Evolutionary conservation across 257 asterid genomes (phyloP), one percentile per base, ranked within the genome.

Genomic region (Scutellaria baicalensis): DNA sequence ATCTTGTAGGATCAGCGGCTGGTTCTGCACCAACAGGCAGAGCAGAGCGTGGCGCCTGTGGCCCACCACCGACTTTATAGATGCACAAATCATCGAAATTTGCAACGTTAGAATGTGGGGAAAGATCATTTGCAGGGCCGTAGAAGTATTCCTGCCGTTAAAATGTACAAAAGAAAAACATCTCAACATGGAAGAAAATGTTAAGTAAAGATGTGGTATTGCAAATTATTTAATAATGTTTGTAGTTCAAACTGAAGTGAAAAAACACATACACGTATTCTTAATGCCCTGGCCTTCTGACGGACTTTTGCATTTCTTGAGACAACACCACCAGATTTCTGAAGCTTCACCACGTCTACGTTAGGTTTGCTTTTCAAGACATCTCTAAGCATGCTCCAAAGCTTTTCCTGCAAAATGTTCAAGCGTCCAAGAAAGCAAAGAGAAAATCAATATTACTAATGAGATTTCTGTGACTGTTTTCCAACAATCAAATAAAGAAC

Each of bases 11-110:
- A 56, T 94, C 95, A 3, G 97, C 90, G 42, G 86, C 80, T 2
- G 99, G 99, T 75, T 91, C 97, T 33, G 99, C 96, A 11, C 99
- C 99, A 70, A 80, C 88, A 3, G 99, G 99, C 70, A 94, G 82
- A 84, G 99, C 99, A 71, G 99, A 94, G 50, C 96, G 96, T 49
- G 99, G 97, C 70, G 97, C 99, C 75, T 82, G 93, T 48, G 97
- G 99, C 16, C 99, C 97, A 47, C 99, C 97, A 16, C 97, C 99
- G 8, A 91, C 60, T 67, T 95, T 90, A 68, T 84, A 94, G 57
- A 91, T 82, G 73, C 79, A 81, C 75, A 94, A 73, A 69, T 94
- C 97, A 64, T 84, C 83, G 80, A 89, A 91, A 77, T 73, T 88
- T 50, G 81, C 94, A 5, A 81, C 64, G 76, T 88, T 94, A 9